Conservation (phyloP, 169 alveolate species). For the Plasmodium knowlesi region DNA sequence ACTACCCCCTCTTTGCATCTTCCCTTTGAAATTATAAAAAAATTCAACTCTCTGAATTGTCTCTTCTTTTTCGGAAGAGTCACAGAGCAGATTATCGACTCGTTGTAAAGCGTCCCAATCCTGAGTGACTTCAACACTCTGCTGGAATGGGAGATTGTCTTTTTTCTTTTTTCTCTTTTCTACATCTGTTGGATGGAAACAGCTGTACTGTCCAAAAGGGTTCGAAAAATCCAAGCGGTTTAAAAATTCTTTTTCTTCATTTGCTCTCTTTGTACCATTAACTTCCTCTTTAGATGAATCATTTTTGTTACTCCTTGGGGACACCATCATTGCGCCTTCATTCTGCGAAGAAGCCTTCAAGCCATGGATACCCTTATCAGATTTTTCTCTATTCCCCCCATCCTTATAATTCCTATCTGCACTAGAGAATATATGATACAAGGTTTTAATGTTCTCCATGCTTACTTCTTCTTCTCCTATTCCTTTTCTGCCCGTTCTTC, state of each 20-base stretch:
- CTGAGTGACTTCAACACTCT: background rate
- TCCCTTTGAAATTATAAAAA: background rate
- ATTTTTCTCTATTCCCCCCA: background rate
- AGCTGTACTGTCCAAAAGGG: background rate
- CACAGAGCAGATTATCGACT: background rate
- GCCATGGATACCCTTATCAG: background rate
- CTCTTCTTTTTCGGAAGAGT: background rate
- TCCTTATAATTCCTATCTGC: background rate
- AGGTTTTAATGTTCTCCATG: constrained; percentile 44
- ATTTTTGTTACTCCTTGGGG: background rate
- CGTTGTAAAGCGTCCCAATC: background rate
- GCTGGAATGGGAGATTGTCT: background rate
- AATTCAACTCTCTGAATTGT: background rate
- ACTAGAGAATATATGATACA: constrained; percentile 38
- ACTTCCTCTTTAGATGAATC: background rate
- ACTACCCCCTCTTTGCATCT: background rate
- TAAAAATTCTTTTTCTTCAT: background rate
- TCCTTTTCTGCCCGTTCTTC: background rate
- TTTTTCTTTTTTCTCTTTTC: background rate
- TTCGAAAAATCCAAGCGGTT: background rate
- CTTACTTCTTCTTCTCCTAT: constrained; percentile 1
- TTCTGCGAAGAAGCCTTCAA: background rate
- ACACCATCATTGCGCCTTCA: background rate
- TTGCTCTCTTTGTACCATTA: background rate
- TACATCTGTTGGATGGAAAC: background rate